phyloP scores from a whole-genome alignment of 1,284 basidiomycete species.

The Pseudozyma pruni region DNA sequence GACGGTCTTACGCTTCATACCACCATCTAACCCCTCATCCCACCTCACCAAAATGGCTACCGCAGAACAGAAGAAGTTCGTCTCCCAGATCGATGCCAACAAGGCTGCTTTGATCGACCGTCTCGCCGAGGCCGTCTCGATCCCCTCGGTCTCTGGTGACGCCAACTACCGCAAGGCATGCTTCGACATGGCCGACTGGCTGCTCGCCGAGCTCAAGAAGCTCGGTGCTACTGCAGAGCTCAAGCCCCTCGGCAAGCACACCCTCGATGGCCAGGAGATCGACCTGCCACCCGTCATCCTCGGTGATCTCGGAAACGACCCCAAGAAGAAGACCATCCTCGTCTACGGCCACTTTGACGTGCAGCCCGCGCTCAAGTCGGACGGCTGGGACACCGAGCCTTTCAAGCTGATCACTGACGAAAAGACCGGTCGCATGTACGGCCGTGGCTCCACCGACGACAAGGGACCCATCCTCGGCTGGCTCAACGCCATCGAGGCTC shows the following conservation, averaged over 20 bases:
- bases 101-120: constrained; percentile 58
- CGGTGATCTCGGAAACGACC: constrained; percentile 78
- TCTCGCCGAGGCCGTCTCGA: constrained; percentile 64
- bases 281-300: constrained; percentile 88
- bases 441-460: constrained; percentile 73
- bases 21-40: not conserved
- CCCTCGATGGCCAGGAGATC: constrained; percentile 80
- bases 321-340: constrained; percentile 85
- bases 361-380: constrained; percentile 74
- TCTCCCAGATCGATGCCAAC: constrained; percentile 64
- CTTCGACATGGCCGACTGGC: constrained; percentile 65
- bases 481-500: constrained; percentile 93
- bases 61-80: constrained; percentile 54
- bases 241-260: constrained; percentile 76
- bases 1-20: not conserved
- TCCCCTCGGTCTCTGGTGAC: constrained; percentile 66
- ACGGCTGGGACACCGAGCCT: constrained; percentile 85
- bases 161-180: constrained; percentile 64
- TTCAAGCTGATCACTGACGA: constrained; percentile 81
- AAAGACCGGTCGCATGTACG: constrained; percentile 80
- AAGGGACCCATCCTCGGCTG: constrained; percentile 76
- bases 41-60: constrained; percentile 34
- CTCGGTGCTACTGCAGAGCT: constrained; percentile 61
- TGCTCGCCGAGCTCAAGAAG: constrained; percentile 57
- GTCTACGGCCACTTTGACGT: constrained; percentile 78